These are phyloP conservation scores for Suillus decipiens DNA, from an alignment of 768 basidiomycete genomes.

Conservation along the genomic window DNA sequence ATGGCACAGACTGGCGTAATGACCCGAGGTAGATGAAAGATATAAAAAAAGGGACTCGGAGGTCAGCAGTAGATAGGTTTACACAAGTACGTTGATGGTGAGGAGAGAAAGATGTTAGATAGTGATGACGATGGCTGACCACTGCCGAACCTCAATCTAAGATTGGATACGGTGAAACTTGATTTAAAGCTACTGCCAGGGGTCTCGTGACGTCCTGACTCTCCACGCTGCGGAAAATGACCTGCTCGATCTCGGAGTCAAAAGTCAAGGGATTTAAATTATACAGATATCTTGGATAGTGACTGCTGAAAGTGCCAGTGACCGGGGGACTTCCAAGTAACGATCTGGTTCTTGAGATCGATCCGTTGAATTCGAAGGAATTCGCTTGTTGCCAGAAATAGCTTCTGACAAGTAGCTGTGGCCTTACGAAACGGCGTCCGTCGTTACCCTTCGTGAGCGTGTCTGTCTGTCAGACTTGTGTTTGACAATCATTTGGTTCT, in stretches of 20 bases:
- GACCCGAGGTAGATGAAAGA: constrained; percentile 1
- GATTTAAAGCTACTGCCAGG: constrained; percentile 1
- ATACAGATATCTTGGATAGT: background rate
- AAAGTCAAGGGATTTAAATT: background rate
- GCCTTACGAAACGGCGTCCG: constrained; percentile 3
- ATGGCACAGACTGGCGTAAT: constrained; percentile 37
- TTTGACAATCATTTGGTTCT: constrained; percentile 10
- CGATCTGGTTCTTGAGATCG: background rate
- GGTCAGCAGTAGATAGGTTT: background rate
- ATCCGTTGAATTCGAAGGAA: background rate
- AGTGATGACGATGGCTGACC: constrained; percentile 7
- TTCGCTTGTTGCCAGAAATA: constrained; percentile 4
- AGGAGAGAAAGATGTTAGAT: constrained; percentile 19
- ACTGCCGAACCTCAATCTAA: background rate
- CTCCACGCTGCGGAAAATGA: background rate
- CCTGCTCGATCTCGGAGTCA: background rate
- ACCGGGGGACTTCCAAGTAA: constrained; percentile 7
- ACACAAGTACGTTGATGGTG: constrained; percentile 15
- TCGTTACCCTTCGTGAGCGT: background rate
- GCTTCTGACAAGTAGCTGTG: no score
- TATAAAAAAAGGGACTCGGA: background rate
- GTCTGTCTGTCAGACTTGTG: background rate
- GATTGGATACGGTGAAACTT: constrained; percentile 3
- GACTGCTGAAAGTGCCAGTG: background rate
- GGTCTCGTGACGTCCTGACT: background rate